phyloP scores from a whole-genome alignment of 164 flowering plant genomes.

The Vitis vinifera region ASM3070453v1 NC_081815.1:397001-397500 shows the following conservation, averaged over 20 bases:
- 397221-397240: background rate
- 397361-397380: background rate
- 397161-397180: background rate
- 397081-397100: too few species aligned
- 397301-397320: background rate
- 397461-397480: background rate
- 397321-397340: background rate
- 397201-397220: background rate
- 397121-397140: background rate
- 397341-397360: background rate
- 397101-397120: background rate
- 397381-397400: too few species aligned
- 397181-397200: background rate
- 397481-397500: background rate
- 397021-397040: too few species aligned
- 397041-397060: background rate
- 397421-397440: background rate
- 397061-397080: too few species aligned
- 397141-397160: background rate
- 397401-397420: too few species aligned
- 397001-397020: too few species aligned
- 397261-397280: background rate
- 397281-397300: background rate
- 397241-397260: background rate
- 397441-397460: background rate